These are phyloP conservation scores for Gnaphalium uliginosum DNA, from an alignment of 129 eudicot species.

Conservation along the genomic window DNA sequence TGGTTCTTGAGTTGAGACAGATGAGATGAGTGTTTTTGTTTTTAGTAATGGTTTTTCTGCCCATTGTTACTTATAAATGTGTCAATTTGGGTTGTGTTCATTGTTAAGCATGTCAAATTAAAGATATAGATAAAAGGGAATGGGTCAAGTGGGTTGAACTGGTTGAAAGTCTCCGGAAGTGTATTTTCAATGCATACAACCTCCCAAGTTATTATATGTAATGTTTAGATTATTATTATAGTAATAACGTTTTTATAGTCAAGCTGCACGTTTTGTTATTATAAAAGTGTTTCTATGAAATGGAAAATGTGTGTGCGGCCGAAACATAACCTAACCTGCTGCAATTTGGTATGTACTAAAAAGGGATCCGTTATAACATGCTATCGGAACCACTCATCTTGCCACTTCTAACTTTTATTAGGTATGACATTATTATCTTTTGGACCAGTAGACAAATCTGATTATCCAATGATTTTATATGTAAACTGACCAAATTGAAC, in stretches of 20 bases:
- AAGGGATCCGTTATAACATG: too few species aligned
- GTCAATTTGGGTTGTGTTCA: background rate
- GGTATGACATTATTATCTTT: too few species aligned
- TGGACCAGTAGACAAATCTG: too few species aligned
- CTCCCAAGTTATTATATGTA: background rate
- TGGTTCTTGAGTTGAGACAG: too few species aligned
- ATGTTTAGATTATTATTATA: too few species aligned
- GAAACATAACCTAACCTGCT: background rate
- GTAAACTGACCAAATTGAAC: background rate
- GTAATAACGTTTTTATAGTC: background rate
- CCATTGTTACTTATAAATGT: background rate
- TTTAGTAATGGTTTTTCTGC: background rate
- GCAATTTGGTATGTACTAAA: too few species aligned
- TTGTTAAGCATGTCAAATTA: background rate
- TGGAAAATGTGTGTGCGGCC: background rate
- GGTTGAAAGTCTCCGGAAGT: background rate
- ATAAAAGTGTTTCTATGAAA: too few species aligned
- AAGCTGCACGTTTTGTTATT: background rate
- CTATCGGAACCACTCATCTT: too few species aligned
- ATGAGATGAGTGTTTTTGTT: too few species aligned
- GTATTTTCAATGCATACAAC: background rate
- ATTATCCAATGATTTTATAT: too few species aligned
- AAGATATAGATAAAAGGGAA: background rate
- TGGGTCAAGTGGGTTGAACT: background rate
- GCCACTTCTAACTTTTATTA: too few species aligned